phyloP scores from a whole-genome alignment of 306 rosid genomes.

The Citrullus colocynthis region DNA sequence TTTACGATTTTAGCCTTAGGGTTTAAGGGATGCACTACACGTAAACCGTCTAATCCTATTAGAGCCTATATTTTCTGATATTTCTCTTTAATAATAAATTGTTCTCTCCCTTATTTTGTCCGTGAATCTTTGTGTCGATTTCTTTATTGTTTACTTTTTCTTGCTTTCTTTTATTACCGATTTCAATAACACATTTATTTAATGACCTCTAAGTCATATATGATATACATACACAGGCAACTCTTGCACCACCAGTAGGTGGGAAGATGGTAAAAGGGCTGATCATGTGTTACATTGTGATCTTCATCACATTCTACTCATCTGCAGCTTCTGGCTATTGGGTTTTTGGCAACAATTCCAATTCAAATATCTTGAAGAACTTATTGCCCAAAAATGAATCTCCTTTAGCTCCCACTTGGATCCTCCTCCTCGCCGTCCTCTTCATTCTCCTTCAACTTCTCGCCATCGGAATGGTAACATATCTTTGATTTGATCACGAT shows the following conservation, averaged over 20 bases:
- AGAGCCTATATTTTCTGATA: too few species aligned
- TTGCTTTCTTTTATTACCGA: too few species aligned
- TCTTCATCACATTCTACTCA: constrained; percentile 67
- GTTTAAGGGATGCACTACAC: too few species aligned
- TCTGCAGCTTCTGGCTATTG: constrained; percentile 74
- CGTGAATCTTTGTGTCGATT: too few species aligned
- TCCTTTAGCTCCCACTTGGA: constrained; percentile 83
- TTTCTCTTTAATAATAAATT: too few species aligned
- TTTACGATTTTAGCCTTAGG: too few species aligned
- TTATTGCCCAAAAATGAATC: constrained; percentile 67
- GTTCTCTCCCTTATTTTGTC: too few species aligned
- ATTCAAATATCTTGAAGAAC: constrained; percentile 56
- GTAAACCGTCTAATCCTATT: too few species aligned
- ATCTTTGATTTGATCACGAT: neutral
- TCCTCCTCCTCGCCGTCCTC: constrained; percentile 57
- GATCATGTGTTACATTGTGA: constrained; percentile 64
- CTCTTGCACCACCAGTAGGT: constrained; percentile 88
- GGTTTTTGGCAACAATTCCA: constrained; percentile 73
- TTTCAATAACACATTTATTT: too few species aligned
- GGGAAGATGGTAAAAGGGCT: constrained; percentile 98
- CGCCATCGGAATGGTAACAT: constrained; percentile 67
- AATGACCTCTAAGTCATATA: neutral
- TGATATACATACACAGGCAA: constrained; percentile 41
- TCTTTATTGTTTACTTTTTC: too few species aligned
- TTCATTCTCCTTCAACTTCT: constrained; percentile 88